Percentiles rank a stretch among this genome's conserved stretches.
Evolutionary conservation across 2,329 filamentous ascomycete species (phyloP).

Genomic region (Phialemoniopsis sp.): DNA sequence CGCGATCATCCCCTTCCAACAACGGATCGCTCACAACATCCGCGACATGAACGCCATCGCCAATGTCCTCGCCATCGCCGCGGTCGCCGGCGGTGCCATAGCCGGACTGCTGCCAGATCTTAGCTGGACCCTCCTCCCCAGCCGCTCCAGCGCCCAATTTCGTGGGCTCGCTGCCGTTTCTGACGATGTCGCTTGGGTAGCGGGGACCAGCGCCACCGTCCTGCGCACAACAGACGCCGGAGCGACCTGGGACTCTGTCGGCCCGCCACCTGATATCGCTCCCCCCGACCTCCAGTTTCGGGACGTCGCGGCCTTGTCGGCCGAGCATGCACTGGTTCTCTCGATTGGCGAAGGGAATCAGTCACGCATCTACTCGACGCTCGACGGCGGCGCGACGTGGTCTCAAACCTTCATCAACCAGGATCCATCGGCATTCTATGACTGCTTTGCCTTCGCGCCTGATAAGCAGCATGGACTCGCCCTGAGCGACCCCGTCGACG

Average conservation of each 20-base stretch:
- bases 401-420: conserved; percentile 18
- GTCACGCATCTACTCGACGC: conserved; percentile 24
- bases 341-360: conserved; percentile 24
- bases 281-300: conserved; percentile 35
- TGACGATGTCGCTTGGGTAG: conserved; percentile 22
- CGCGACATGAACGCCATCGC: too few species aligned
- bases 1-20: too few species aligned
- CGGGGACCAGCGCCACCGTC: conserved; percentile 22
- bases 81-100: too few species aligned
- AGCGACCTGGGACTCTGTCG: conserved; percentile 21
- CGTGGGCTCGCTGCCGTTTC: conserved; percentile 24
- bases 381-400: conserved; percentile 21
- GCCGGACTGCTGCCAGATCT: too few species aligned
- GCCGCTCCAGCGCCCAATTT: conserved; percentile 19
- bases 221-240: conserved; percentile 22
- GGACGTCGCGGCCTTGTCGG: conserved; percentile 37
- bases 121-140: conserved; percentile 18
- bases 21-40: too few species aligned
- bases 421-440: conserved; percentile 23
- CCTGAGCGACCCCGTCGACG: conserved; percentile 25
- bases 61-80: too few species aligned
- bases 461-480: conserved; percentile 20
- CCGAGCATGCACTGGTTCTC: conserved; percentile 33
- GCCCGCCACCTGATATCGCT: conserved; percentile 16
- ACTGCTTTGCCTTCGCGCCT: conserved; percentile 23